Base-by-base conservation (phyloP, 2,329 filamentous ascomycete genomes). In the Paecilomyces sp. region DNA sequence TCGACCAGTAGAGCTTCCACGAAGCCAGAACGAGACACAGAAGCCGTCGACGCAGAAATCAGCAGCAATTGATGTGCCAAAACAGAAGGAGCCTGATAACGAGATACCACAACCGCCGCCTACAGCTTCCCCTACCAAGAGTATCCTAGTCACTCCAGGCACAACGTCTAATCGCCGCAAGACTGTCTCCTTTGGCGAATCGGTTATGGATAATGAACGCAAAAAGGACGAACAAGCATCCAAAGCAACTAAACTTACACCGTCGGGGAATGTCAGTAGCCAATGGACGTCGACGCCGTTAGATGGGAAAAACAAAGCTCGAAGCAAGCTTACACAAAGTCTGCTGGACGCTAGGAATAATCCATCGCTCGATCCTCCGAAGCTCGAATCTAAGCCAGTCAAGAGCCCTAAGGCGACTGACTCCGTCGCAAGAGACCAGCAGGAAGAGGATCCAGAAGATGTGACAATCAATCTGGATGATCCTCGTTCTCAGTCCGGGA, bases 101-200 rank as follows among this genome's bases (percentile, higher is more conserved):
- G 65, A 74, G 63, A 47, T 66, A 58, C 61, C 67, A 51, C 61
- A 33, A 8, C 31, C 65, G 54, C 74, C 72, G 55, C 64, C 70
- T 28, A 67, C 73, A 60, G 67, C 72, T 18, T 85, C 83, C 25
- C 83, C 83, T 1, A 81, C 83, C 0, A 86, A 86, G 66, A 84
- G 85, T 62, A 87, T 88, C 57, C 78, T 88, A n/a, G 77, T 85
- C 68, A 88, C 85, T 0, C 85, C 85, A 5, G 84, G 85, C 3
- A 85, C 83, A 1, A 79, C 77, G 9, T 78, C 77, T 31, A 81
- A 80, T 60, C 77, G 82, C 57, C 78, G 83, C 56, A 87, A 87
- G 68, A 84, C 83, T 0, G 83, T 88, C 7, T 84, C 83, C 0
- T 87, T 86, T 66, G 82, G 82, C 6, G 79, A 81, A 18, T 77